A percentile compares a stretch with the other conserved stretches of the same genome.
phyloP scores from a whole-genome alignment of 2,329 filamentous ascomycete genomes.

The Penicillium nordicum region DNA sequence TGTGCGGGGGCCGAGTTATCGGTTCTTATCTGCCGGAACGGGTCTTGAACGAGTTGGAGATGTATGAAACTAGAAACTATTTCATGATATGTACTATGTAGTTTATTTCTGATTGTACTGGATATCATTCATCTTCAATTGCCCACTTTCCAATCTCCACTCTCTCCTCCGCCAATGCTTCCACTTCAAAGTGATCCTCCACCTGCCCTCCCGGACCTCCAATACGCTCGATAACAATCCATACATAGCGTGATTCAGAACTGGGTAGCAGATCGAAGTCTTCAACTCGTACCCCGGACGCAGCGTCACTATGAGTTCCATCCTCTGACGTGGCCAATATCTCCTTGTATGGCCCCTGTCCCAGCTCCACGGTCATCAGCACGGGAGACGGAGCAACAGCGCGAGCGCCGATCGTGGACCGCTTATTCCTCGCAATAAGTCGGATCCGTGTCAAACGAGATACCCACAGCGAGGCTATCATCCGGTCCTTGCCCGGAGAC shows the following conservation, averaged over 20 bases:
- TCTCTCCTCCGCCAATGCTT: constrained; percentile 42
- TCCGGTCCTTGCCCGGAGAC: constrained; percentile 50
- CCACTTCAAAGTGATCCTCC: constrained; percentile 43
- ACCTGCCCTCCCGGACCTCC: constrained; percentile 57
- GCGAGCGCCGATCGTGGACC: constrained; percentile 39
- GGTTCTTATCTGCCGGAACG: neutral
- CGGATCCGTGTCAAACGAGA: constrained; percentile 60
- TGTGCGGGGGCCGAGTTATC: constrained; percentile 14
- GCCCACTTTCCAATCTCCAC: constrained; percentile 45
- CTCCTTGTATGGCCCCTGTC: constrained; percentile 65
- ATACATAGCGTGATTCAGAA: constrained; percentile 59
- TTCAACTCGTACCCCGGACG: constrained; percentile 63
- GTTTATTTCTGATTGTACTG: neutral
- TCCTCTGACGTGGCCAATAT: constrained; percentile 65
- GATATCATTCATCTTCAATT: constrained; percentile 31
- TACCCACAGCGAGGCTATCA: constrained; percentile 52
- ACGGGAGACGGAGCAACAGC: constrained; percentile 51
- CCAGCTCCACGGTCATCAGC: constrained; percentile 68
- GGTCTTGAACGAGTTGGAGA: neutral
- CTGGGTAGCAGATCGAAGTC: constrained; percentile 72
- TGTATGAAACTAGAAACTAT: neutral
- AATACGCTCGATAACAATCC: constrained; percentile 78
- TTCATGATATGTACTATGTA: neutral
- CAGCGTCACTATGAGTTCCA: constrained; percentile 71
- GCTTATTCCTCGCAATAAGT: constrained; percentile 52